Evolutionary conservation across 2,329 filamentous ascomycete genomes (phyloP).

Genomic region (Xylaria sp.): DNA sequence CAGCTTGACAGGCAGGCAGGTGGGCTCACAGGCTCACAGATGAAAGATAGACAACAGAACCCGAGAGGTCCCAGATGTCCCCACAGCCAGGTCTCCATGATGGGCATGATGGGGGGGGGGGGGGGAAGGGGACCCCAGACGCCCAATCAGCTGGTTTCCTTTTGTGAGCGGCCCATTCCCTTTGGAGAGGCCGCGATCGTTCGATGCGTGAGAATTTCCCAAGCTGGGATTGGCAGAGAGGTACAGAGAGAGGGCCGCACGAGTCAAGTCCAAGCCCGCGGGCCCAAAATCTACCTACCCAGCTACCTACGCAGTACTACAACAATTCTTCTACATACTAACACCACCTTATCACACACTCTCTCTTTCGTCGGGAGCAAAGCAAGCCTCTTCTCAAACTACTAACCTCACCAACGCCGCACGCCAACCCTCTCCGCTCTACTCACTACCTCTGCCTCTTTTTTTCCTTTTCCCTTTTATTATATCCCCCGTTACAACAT

Average conservation of each 20-base stretch:
- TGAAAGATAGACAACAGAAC: too few species aligned
- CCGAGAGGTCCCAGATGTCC: too few species aligned
- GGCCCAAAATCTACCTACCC: background rate
- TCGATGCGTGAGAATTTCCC: background rate
- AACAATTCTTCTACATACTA: background rate
- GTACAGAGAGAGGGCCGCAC: too few species aligned
- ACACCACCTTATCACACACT: too few species aligned
- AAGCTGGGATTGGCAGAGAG: background rate
- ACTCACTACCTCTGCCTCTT: too few species aligned
- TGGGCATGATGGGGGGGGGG: too few species aligned
- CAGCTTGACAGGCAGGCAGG: too few species aligned
- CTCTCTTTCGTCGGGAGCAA: background rate
- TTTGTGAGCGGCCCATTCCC: background rate
- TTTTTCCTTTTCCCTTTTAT: background rate
- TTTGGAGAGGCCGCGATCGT: background rate
- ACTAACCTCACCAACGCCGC: conserved; percentile 5
- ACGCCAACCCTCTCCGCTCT: conserved; percentile 10
- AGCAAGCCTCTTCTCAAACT: background rate
- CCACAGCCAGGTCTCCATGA: too few species aligned
- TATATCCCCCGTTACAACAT: background rate
- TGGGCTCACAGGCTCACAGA: too few species aligned
- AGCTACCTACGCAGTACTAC: background rate
- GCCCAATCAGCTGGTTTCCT: background rate
- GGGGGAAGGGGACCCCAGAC: too few species aligned
- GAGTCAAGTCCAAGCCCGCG: background rate